Base-by-base conservation (phyloP, 345 rosid genomes). In the Fremontodendron californicum region DNA sequence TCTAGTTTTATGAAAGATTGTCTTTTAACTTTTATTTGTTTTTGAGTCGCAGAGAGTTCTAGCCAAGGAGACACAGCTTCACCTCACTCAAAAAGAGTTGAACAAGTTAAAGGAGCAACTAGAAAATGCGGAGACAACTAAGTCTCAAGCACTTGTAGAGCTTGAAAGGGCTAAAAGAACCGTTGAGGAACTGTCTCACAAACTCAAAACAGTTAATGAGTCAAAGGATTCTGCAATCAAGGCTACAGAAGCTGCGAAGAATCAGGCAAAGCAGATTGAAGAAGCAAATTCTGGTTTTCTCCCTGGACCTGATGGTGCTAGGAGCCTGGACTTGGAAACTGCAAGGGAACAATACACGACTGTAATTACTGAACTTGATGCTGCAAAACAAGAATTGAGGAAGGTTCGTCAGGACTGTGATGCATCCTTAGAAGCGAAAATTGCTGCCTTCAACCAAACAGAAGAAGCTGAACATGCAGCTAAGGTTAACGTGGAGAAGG, bases 41-140 rank as follows among this genome's bases (percentile, higher is more conserved):
- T 60, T 8, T 61, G 10, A 31, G 25, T 6, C 85, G 73, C 86
- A 95, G 99, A 89, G 87, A 82, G 89, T 85, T 46, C 81, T 89
- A 85, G 98, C 89, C 16, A 93, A 92, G 82, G 94, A 93, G 85
- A 89, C 92, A 9, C 96, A 89, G 84, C 93, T 93, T 82, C 99
- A 93, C 79, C 87, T 95, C 75, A 88, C 91, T 16, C 90, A 90
- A 78, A 93, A 88, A 75, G 93, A 93, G 91, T 81, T 95, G 65
- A 86, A 85, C 79, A 90, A 83, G 88, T 81, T 93, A 65, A 89
- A 89, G 82, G 96, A 89, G 57, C 92, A 90, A 77, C 84, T 95
- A 65, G 81, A 82, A 86, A 95, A 89, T 73, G 98, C 97, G 3
- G 97, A 90, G 82, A 84, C 84, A 9, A 82, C 93, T 10, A 90